Percentiles rank a stretch among this genome's conserved stretches.
phyloP scores from a whole-genome alignment of 2,329 filamentous ascomycete species.

The Elsinoe necatrix region DNA sequence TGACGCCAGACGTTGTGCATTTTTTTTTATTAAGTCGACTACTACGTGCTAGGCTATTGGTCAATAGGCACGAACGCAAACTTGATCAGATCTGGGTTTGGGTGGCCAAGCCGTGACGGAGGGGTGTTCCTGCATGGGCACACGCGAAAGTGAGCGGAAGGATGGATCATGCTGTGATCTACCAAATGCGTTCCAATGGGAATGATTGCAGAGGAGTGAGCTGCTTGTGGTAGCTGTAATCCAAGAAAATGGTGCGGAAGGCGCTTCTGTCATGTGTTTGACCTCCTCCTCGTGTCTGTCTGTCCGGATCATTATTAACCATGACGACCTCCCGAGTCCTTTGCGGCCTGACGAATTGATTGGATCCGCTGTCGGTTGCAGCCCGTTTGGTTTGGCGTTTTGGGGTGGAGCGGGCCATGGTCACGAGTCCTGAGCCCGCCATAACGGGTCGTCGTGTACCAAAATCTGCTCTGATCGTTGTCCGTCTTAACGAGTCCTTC shows the following conservation, averaged over 20 bases:
- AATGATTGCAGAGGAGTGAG: too few relatives aligned
- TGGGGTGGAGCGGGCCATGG: neutral
- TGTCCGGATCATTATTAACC: neutral
- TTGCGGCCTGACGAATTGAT: neutral
- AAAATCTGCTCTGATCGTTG: neutral
- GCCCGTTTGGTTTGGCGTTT: slow-evolving; percentile 13
- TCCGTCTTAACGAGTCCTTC: too few relatives aligned
- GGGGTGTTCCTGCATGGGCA: neutral
- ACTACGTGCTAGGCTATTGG: neutral
- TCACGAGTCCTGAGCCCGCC: slow-evolving; percentile 10
- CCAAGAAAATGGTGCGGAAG: neutral
- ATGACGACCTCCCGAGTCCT: neutral
- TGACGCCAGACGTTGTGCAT: neutral
- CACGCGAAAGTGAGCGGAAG: neutral
- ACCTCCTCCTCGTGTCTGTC: too few relatives aligned
- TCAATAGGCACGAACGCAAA: neutral
- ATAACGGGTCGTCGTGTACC: neutral
- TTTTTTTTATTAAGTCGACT: neutral
- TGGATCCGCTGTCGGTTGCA: slow-evolving; percentile 5
- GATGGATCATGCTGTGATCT: neutral
- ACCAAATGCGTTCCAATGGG: too few relatives aligned
- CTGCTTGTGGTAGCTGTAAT: too few relatives aligned
- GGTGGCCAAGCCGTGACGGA: neutral
- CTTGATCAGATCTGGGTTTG: neutral
- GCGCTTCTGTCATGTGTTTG: neutral